Percentiles rank a stretch among this genome's conserved stretches.
Conservation (phyloP, 2,329 filamentous ascomycete species). For the Dactylellina leptospora region DNA sequence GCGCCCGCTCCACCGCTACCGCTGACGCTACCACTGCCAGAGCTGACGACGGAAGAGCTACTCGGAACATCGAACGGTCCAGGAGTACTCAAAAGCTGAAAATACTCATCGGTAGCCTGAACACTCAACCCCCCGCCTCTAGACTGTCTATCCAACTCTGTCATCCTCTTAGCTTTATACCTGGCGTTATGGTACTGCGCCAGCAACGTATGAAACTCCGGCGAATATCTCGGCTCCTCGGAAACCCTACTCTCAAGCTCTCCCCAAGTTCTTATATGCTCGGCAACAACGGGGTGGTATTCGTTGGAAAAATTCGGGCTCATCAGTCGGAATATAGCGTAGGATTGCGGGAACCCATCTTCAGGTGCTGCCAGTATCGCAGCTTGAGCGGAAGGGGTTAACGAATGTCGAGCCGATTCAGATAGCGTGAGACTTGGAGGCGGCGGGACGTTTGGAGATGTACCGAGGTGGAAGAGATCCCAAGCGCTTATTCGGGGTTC, state of each 20-base stretch:
- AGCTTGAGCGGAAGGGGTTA: constrained; percentile 36
- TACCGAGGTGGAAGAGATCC: constrained; percentile 44
- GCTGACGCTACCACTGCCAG: constrained; percentile 2
- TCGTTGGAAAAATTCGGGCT: constrained; percentile 48
- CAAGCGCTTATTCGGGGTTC: constrained; percentile 48
- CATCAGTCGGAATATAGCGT: constrained; percentile 37
- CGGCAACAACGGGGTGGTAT: constrained; percentile 42
- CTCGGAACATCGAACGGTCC: constrained; percentile 38
- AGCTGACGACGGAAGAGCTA: not conserved
- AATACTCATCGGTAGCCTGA: constrained; percentile 38
- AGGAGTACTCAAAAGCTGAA: constrained; percentile 30
- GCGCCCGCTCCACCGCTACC: not conserved
- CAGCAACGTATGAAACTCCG: constrained; percentile 35
- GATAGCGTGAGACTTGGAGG: constrained; percentile 19
- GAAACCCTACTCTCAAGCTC: constrained; percentile 38
- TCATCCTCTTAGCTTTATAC: constrained; percentile 49
- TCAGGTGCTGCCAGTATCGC: constrained; percentile 21
- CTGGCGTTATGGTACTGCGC: constrained; percentile 50
- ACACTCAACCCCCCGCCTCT: constrained; percentile 27
- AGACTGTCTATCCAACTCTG: constrained; percentile 50
- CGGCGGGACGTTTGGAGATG: constrained; percentile 19
- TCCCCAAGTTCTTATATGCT: constrained; percentile 45
- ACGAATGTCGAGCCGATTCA: constrained; percentile 31
- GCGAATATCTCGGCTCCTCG: constrained; percentile 39
- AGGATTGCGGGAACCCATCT: constrained; percentile 43